Percentiles rank a stretch among this genome's conserved stretches.
phyloP scores from a whole-genome alignment of 345 rosid species.

The Camelina hispida region DNA sequence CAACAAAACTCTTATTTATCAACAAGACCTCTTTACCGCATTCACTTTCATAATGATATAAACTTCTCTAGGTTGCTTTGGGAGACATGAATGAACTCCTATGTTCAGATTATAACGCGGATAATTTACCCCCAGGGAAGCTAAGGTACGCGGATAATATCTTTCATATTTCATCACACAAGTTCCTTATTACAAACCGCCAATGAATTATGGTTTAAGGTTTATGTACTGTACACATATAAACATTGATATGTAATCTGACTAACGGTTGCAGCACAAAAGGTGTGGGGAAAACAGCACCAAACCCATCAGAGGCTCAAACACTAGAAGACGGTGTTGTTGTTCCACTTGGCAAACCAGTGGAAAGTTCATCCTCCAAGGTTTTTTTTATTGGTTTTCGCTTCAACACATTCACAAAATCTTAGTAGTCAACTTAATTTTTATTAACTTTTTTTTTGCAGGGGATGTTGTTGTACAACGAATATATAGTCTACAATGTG shows the following conservation, averaged over 20 bases:
- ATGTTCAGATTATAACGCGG: slow-evolving; percentile 62
- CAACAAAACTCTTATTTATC: slow-evolving; percentile 11
- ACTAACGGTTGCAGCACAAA: slow-evolving; percentile 63
- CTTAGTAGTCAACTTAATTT: neutral
- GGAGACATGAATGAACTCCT: slow-evolving; percentile 86
- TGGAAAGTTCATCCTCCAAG: slow-evolving; percentile 43
- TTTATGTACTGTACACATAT: neutral
- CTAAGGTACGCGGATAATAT: slow-evolving; percentile 55
- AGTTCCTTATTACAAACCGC: slow-evolving; percentile 1
- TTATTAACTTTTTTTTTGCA: slow-evolving; percentile 45
- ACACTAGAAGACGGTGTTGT: slow-evolving; percentile 64
- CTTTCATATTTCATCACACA: slow-evolving; percentile 30
- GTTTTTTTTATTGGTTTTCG: slow-evolving; percentile 14
- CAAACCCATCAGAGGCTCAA: slow-evolving; percentile 64
- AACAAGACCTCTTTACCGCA: neutral
- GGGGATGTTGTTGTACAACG: slow-evolving; percentile 74
- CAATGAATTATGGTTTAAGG: neutral
- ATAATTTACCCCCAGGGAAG: slow-evolving; percentile 79
- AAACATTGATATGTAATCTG: slow-evolving; percentile 18
- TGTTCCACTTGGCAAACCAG: slow-evolving; percentile 85
- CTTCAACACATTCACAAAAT: slow-evolving; percentile 8
- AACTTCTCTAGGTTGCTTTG: slow-evolving; percentile 72
- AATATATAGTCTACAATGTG: slow-evolving; percentile 84
- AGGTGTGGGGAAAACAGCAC: slow-evolving; percentile 79
- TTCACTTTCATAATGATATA: slow-evolving; percentile 19